These are phyloP conservation scores for Arachis stenosperma DNA, from an alignment of 306 rosid species.

Conservation along the genomic window DNA sequence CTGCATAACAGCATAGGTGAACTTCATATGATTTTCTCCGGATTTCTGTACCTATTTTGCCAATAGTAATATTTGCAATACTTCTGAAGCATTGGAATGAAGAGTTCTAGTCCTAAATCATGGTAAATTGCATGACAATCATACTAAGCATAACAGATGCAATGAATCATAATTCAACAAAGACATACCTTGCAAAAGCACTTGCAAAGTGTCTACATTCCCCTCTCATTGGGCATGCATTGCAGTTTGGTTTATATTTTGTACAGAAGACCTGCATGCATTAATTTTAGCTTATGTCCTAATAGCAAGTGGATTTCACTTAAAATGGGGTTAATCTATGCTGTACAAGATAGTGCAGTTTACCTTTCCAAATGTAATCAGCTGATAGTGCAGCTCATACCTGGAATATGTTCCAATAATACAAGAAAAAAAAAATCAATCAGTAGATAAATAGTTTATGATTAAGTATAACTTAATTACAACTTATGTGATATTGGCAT, in stretches of 20 bases:
- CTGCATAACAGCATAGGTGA: neutral
- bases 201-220: conserved; percentile 96
- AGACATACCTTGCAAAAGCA: conserved; percentile 85
- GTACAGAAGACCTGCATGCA: conserved; percentile 85
- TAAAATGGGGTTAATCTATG: conserved; percentile 25
- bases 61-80: conserved; percentile 12
- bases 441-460: conserved; percentile 14
- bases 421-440: conserved; percentile 10
- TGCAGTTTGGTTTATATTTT: conserved; percentile 89
- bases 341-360: conserved; percentile 24
- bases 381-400: conserved; percentile 91
- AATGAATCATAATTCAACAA: conserved; percentile 18
- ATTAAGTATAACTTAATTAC: conserved; percentile 2
- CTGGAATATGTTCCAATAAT: conserved; percentile 49
- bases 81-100: neutral
- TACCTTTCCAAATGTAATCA: conserved; percentile 98
- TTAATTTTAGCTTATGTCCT: conserved; percentile 31
- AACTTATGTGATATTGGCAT: conserved; percentile 15
- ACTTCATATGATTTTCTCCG: conserved; percentile 11
- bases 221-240: conserved; percentile 95
- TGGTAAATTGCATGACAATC: conserved; percentile 2
- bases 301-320: conserved; percentile 40
- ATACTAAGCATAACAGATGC: conserved; percentile 8
- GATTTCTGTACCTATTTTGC: neutral
- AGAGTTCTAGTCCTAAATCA: conserved; percentile 26